These are phyloP conservation scores for Pythium rhizo-oryzae DNA, from an alignment of 352 stramenopile genomes.

Conservation along the genomic window DNA sequence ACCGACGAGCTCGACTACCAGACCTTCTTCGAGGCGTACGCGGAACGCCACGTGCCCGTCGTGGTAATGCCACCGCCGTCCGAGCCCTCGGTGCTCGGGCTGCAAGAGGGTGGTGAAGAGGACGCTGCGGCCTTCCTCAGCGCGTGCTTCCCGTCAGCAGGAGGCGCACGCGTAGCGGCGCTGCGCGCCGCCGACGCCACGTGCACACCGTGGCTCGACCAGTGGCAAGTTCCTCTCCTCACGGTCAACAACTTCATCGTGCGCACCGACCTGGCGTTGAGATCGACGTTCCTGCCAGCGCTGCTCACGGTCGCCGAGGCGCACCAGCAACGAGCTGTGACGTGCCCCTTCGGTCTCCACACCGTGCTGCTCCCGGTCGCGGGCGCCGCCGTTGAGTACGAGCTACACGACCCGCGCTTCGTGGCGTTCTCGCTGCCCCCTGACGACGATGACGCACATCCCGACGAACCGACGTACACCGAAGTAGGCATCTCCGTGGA, in stretches of 20 bases:
- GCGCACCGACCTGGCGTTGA: slow-evolving; percentile 47
- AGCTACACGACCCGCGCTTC: slow-evolving; percentile 4
- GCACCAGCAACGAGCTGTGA: background rate
- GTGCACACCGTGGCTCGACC: slow-evolving; percentile 40
- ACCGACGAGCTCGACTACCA: slow-evolving; percentile 46
- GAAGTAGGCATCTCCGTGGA: slow-evolving; percentile 22
- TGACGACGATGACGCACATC: background rate
- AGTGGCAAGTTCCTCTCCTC: slow-evolving; percentile 57
- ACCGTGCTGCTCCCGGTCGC: slow-evolving; percentile 36
- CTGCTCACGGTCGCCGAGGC: slow-evolving; percentile 18
- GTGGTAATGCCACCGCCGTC: slow-evolving; percentile 29
- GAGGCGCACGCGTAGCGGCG: background rate
- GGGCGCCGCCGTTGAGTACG: slow-evolving; percentile 7
- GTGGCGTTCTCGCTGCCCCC: background rate
- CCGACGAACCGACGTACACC: background rate
- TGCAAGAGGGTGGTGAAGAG: background rate
- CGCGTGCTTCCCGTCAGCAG: slow-evolving; percentile 29
- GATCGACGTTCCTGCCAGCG: slow-evolving; percentile 35
- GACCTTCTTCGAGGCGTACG: slow-evolving; percentile 67
- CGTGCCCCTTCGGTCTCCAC: slow-evolving; percentile 70
- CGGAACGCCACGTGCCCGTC: slow-evolving; percentile 36
- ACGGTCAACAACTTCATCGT: slow-evolving; percentile 74
- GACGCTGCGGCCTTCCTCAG: slow-evolving; percentile 20
- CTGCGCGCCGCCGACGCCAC: slow-evolving; percentile 35
- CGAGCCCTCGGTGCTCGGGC: background rate